These are phyloP conservation scores for Rhizophagus clarus DNA, from an alignment of 192 early-diverging fungal genomes.

Conservation along the genomic window DNA sequence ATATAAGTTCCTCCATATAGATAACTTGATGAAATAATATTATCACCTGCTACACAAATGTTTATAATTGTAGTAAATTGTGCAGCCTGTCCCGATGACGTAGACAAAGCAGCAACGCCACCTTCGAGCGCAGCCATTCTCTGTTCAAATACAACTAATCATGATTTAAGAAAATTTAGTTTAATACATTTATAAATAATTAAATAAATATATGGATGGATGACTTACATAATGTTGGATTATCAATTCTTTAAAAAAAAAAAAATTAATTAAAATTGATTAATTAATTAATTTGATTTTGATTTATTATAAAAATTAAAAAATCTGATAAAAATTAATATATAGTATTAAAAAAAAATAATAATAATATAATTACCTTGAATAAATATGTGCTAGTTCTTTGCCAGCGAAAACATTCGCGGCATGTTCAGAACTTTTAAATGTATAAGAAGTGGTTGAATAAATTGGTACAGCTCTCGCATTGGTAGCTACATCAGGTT, in stretches of 20 bases:
- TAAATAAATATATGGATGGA: too few relatives aligned
- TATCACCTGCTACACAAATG: slow-evolving; percentile 80
- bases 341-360: too few relatives aligned
- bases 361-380: slow-evolving; percentile 55
- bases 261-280: too few relatives aligned
- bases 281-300: too few relatives aligned
- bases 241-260: not conserved
- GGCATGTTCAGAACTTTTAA: slow-evolving; percentile 80
- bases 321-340: too few relatives aligned
- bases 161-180: too few relatives aligned
- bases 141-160: slow-evolving; percentile 75
- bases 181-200: too few relatives aligned
- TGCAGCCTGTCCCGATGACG: slow-evolving; percentile 76
- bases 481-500: slow-evolving; percentile 61
- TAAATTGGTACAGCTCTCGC: slow-evolving; percentile 91
- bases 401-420: slow-evolving; percentile 80
- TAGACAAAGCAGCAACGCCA: slow-evolving; percentile 71
- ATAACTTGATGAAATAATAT: slow-evolving; percentile 80
- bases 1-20: slow-evolving; percentile 75
- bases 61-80: slow-evolving; percentile 83
- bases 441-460: slow-evolving; percentile 83
- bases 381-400: slow-evolving; percentile 84
- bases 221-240: not conserved
- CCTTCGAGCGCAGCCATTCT: slow-evolving; percentile 90
- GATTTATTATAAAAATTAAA: too few relatives aligned